Conservation (phyloP, 805 yeast genomes). For the Metschnikowia amazonensis region DNA sequence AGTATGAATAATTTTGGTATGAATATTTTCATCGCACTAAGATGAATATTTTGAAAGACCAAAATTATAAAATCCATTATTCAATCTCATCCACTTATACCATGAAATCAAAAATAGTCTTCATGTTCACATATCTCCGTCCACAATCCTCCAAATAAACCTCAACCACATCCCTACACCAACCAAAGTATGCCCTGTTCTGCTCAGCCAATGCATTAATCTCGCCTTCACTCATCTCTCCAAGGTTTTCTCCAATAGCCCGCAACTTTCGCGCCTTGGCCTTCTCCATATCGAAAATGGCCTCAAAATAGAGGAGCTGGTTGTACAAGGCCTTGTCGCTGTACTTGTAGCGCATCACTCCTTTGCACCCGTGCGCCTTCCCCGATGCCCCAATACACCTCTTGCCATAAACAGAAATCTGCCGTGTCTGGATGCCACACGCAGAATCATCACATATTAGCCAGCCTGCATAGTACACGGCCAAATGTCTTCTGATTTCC, state of each 20-base stretch:
- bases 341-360: conserved; percentile 74
- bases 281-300: conserved; percentile 78
- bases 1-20: no score
- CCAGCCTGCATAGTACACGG: conserved; percentile 84
- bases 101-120: conserved; percentile 68
- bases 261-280: conserved; percentile 56
- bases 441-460: conserved; percentile 78
- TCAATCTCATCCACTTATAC: background rate
- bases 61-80: no score
- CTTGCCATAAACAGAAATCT: conserved; percentile 84
- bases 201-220: conserved; percentile 75
- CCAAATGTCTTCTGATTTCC: conserved; percentile 64
- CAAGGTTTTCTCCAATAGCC: conserved; percentile 27
- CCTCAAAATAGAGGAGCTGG: conserved; percentile 74
- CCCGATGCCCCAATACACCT: conserved; percentile 72
- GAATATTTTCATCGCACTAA: no score
- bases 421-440: conserved; percentile 77
- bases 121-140: conserved; percentile 84
- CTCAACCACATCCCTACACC: conserved; percentile 55
- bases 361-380: conserved; percentile 63
- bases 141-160: conserved; percentile 80
- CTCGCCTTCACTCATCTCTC: conserved; percentile 43
- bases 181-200: conserved; percentile 58
- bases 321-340: conserved; percentile 79
- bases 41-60: no score